Percentiles rank a stretch among this genome's conserved stretches.
Evolutionary conservation across 2,329 filamentous ascomycete species (phyloP).

Genomic region (Ceratocystis alfenasii): DNA sequence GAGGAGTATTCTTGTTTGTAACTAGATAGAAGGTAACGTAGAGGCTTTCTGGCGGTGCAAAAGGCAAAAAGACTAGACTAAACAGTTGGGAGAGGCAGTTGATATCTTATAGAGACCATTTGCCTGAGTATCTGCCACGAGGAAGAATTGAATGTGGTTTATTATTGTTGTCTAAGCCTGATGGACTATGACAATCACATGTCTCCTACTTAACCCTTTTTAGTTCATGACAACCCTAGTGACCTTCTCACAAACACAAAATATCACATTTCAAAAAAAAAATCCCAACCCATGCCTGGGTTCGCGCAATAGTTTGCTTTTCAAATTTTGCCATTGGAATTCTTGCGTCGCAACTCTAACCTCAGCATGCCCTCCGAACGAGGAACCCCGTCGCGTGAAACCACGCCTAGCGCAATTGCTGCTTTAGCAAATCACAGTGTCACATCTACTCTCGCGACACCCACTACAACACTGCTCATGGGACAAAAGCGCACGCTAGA

Average conservation of each 20-base stretch:
- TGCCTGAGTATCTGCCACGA: too few species aligned
- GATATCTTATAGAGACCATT: neutral
- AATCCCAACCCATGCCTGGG: neutral
- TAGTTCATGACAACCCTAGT: neutral
- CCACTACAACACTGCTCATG: slow-evolving; percentile 37
- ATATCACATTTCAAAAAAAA: neutral
- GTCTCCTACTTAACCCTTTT: neutral
- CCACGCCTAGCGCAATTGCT: slow-evolving; percentile 5
- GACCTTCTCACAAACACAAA: neutral
- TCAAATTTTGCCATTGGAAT: neutral
- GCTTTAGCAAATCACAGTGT: neutral
- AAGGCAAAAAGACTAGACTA: neutral
- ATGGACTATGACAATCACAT: neutral
- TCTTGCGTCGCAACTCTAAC: neutral
- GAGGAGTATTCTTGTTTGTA: neutral
- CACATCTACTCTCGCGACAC: neutral
- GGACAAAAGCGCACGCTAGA: slow-evolving; percentile 56
- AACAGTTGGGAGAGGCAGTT: neutral
- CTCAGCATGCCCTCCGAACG: slow-evolving; percentile 12
- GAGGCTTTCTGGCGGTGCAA: neutral
- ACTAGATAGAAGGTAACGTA: neutral
- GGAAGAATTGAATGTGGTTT: neutral
- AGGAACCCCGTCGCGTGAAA: slow-evolving; percentile 18
- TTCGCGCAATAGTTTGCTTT: neutral
- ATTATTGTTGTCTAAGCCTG: neutral